Evolutionary conservation across 2,329 filamentous ascomycete species (phyloP).

Genomic region (Pseudogymnoascus sp.): DNA sequence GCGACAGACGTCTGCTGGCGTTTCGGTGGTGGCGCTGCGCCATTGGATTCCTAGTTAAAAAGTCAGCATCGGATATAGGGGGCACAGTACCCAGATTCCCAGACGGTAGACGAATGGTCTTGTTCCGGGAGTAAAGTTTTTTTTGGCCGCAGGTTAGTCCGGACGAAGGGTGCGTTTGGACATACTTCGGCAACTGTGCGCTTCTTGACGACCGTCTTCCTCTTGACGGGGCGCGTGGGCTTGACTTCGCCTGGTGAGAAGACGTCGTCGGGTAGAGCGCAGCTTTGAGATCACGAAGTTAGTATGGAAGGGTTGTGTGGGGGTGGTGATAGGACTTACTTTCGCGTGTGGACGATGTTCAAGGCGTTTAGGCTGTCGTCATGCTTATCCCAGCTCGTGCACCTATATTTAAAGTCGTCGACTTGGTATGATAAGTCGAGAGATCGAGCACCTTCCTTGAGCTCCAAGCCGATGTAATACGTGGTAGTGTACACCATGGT

Average conservation of each 20-base stretch:
- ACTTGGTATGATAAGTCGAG: conserved; percentile 78
- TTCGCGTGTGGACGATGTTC: conserved; percentile 67
- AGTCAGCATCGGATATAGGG: conserved; percentile 4
- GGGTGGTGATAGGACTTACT: conserved; percentile 48
- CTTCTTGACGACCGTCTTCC: conserved; percentile 25
- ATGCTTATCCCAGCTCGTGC: conserved; percentile 69
- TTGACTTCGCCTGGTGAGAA: conserved; percentile 74
- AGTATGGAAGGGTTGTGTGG: conserved; percentile 8
- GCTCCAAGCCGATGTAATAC: conserved; percentile 85
- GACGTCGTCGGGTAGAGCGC: conserved; percentile 81
- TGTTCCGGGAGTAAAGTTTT: background rate
- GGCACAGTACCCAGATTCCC: conserved; percentile 5
- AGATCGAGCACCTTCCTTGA: conserved; percentile 63
- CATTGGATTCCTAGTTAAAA: background rate
- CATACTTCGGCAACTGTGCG: conserved; percentile 28
- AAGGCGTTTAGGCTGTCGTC: conserved; percentile 70
- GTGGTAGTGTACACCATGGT: conserved; percentile 73
- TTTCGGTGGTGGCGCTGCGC: conserved; percentile 22
- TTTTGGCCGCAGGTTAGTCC: conserved; percentile 4
- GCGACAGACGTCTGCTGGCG: conserved; percentile 29
- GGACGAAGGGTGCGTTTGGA: conserved; percentile 14
- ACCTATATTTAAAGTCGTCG: conserved; percentile 77
- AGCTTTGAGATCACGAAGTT: conserved; percentile 46
- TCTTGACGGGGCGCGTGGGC: conserved; percentile 38
- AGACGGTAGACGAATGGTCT: conserved; percentile 6